Conservation (phyloP, 2,329 filamentous ascomycete species). For the Aurifilum marmelostoma region DNA sequence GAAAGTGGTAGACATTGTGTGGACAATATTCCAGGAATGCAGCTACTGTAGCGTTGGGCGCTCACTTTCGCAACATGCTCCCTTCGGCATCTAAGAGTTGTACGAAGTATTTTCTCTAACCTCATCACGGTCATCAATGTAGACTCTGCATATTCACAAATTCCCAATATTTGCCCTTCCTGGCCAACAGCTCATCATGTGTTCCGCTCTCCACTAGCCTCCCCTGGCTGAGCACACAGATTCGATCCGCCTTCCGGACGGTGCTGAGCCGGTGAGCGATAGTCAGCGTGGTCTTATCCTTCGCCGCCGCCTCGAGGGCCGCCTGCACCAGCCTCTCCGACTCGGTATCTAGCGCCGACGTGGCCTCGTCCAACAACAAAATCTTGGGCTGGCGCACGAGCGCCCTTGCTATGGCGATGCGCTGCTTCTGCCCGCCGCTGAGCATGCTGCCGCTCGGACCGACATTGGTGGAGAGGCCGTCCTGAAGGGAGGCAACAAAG, state of each 20-base stretch:
- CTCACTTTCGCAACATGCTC: too few species aligned
- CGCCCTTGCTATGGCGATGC: conserved; percentile 59
- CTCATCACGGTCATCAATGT: too few species aligned
- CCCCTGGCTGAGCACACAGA: conserved; percentile 74
- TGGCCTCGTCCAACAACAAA: conserved; percentile 62
- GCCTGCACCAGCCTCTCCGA: conserved; percentile 63
- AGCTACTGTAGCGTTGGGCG: too few species aligned
- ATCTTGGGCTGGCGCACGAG: conserved; percentile 55
- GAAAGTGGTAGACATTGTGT: too few species aligned
- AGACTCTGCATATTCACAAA: conserved; percentile 51
- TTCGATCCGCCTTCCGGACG: conserved; percentile 76
- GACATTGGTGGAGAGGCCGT: conserved; percentile 66
- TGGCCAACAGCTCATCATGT: conserved; percentile 54
- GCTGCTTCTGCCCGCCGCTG: conserved; percentile 60
- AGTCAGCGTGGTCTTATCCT: conserved; percentile 68
- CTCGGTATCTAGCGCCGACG: conserved; percentile 61
- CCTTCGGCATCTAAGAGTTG: too few species aligned
- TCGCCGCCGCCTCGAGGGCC: conserved; percentile 67
- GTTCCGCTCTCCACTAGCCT: conserved; percentile 58
- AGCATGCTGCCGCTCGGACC: conserved; percentile 67
- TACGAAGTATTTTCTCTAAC: too few species aligned
- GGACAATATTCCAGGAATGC: too few species aligned
- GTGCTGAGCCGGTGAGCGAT: conserved; percentile 79
- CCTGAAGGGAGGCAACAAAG: conserved; percentile 68
- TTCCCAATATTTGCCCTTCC: conserved; percentile 59